Conservation (phyloP, 768 basidiomycete species). For the Podaxis rugospora region DNA sequence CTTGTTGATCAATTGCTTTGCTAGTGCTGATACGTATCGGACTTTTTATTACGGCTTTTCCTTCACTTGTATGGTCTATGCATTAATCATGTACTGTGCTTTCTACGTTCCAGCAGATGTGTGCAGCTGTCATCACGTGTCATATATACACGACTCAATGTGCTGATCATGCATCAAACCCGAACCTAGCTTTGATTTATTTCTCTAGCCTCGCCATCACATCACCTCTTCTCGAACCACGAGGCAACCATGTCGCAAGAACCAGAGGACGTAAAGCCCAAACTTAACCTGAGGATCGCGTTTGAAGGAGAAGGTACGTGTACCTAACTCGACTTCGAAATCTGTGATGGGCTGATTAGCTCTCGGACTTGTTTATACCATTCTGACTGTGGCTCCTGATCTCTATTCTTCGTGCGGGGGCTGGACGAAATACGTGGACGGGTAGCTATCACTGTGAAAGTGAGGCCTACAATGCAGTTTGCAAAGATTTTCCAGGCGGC, state of each 20-base stretch:
- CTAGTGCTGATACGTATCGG: neutral
- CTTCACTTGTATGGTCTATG: neutral
- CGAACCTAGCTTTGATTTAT: neutral
- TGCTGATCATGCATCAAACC: neutral
- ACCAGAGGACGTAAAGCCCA: constrained; percentile 55
- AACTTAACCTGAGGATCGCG: constrained; percentile 55
- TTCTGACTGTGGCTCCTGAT: too few species aligned
- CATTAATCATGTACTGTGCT: neutral
- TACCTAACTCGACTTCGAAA: constrained; percentile 22
- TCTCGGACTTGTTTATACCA: neutral
- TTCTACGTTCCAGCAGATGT: neutral
- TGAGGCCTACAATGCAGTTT: constrained; percentile 60
- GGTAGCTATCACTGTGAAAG: constrained; percentile 63
- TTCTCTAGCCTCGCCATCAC: neutral
- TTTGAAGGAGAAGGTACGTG: constrained; percentile 57
- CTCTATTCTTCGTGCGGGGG: neutral
- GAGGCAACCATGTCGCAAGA: constrained; percentile 39
- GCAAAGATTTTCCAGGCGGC: constrained; percentile 64
- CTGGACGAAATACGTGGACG: neutral
- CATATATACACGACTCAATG: too few species aligned
- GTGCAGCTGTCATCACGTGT: neutral
- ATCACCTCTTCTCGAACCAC: neutral
- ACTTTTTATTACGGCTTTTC: neutral
- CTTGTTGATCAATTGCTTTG: neutral
- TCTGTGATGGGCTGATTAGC: neutral